Evolutionary conservation across 164 flowering plant genomes (phyloP).

Genomic region (Vitis cinerea): DNA sequence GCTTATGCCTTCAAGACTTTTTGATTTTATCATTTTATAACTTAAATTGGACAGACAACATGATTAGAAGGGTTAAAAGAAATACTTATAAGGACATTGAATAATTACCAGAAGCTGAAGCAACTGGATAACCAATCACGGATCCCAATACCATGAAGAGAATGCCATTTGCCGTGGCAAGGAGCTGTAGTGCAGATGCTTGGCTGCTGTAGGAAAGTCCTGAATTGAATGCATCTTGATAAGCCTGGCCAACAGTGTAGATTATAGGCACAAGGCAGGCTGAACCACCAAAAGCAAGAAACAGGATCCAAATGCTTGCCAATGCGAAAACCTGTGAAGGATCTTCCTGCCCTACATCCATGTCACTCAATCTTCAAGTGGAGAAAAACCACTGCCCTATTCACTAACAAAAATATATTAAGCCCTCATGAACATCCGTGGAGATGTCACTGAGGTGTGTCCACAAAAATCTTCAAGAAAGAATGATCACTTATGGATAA

Average conservation of each 20-base stretch:
- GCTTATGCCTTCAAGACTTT: background rate
- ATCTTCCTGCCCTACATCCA: slow-evolving; percentile 99
- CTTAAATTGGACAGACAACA: background rate
- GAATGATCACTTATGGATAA: too few relatives aligned
- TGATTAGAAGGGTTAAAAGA: background rate
- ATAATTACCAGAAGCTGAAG: slow-evolving; percentile 81
- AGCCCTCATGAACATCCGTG: background rate
- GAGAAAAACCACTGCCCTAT: slow-evolving; percentile 3
- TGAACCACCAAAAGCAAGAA: slow-evolving; percentile 68
- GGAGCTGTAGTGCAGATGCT: slow-evolving; percentile 34
- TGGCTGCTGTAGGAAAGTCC: slow-evolving; percentile 36
- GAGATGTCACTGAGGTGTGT: too few relatives aligned
- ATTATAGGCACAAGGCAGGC: slow-evolving; percentile 63
- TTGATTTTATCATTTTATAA: background rate
- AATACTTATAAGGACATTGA: background rate
- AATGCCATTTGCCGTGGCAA: slow-evolving; percentile 43
- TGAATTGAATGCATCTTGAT: slow-evolving; percentile 49
- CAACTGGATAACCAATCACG: slow-evolving; percentile 71
- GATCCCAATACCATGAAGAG: slow-evolving; percentile 67
- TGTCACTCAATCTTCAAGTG: slow-evolving; percentile 37
- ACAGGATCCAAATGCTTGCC: slow-evolving; percentile 81
- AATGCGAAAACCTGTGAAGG: slow-evolving; percentile 78
- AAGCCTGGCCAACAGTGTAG: slow-evolving; percentile 51
- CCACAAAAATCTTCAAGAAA: too few relatives aligned
- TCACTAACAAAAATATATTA: slow-evolving; percentile 1